Evolutionary conservation across 75 land plant species (phyloP), one percentile per base, ranked within the genome.

Genomic region (Gnetum montanum): DNA sequence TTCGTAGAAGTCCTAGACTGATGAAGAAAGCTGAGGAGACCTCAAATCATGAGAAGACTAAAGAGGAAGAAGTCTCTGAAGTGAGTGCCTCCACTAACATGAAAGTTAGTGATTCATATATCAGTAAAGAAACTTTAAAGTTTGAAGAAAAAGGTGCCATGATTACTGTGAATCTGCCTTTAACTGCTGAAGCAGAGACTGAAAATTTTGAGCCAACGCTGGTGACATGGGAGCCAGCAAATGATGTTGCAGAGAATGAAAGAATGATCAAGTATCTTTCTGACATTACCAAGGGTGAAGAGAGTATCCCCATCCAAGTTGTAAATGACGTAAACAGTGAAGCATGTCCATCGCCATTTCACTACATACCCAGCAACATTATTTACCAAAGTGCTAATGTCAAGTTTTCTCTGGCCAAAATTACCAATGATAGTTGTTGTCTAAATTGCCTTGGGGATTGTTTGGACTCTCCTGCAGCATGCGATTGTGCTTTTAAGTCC

Each of bases 401-500:
- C 3, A 68, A 82, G 25, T 30, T 85, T 34, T 74, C 96, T 18
- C 70, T 88, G 11, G 78, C 90, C 10, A 67, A 79, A 43, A 80
- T 93, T 72, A 73, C 80, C 7, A 86, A 93, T 50, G 86, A 79
- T n/a, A 76, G 82, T 41, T 93, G 96, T 65, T 93, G 98, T 68
- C 52, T 81, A 59, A 63, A 57, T 27, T 93, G 98, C 70, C 60
- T 55, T 57, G 77, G 76, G 8, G 54, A 89, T 61, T 93, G 98
- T 47, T 64, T 89, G 18, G 54, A 70, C 49, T 64, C 70, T 3
- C 58, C 62, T 7, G 54, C 73, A 31, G 83, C 80, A 20, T 93
- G 98, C 76, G 81, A 83, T 18, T 93, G 98, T 65, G 84, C 90
- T 23, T 70, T 80, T 37, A 88, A 91, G 63, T 87, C 94, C 23